Percentiles rank a stretch among this genome's conserved stretches.
These are phyloP conservation scores for Yamadazyma endophytica DNA, from an alignment of 805 yeast genomes.

Conservation along the genomic window DNA sequence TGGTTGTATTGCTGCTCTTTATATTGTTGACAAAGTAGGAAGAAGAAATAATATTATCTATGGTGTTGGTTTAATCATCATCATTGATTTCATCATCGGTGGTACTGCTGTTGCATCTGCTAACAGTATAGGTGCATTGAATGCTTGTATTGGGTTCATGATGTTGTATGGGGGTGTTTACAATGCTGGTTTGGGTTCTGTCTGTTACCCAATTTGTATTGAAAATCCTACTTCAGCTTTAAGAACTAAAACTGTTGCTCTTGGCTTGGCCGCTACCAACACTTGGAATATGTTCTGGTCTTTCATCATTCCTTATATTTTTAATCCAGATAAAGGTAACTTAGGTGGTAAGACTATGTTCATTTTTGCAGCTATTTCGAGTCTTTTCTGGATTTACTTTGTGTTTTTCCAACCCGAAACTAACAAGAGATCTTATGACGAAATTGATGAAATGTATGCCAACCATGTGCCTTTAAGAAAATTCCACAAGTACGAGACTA, in stretches of 20 bases:
- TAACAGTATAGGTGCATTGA: conserved; percentile 1
- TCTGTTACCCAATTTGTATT: conserved; percentile 6
- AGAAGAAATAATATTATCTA: conserved; percentile 4
- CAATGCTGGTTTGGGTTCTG: conserved; percentile 8
- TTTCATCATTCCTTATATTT: conserved; percentile 16
- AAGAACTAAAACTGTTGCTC: conserved; percentile 14
- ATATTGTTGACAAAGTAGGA: conserved; percentile 5
- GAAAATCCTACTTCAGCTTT: conserved; percentile 13
- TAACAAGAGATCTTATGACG: conserved; percentile 10
- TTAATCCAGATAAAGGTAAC: conserved; percentile 29
- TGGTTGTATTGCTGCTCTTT: conserved; percentile 4
- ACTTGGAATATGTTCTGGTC: conserved; percentile 11
- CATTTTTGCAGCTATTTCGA: conserved; percentile 31
- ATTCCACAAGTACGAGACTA: too few species aligned
- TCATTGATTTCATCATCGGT: conserved; percentile 7
- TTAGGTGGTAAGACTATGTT: conserved; percentile 44
- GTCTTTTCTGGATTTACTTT: conserved; percentile 7
- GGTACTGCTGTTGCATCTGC: conserved; percentile 4
- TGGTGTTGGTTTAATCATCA: conserved; percentile 2
- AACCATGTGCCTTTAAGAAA: conserved; percentile 24
- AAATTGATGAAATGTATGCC: conserved; percentile 14
- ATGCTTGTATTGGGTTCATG: conserved; percentile 7
- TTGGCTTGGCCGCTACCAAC: conserved; percentile 9
- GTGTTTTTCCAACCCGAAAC: conserved; percentile 11
- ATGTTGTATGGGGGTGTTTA: conserved; percentile 5